Conservation (phyloP, 805 yeast genomes). For the Saccharomyces eubayanus region DNA sequence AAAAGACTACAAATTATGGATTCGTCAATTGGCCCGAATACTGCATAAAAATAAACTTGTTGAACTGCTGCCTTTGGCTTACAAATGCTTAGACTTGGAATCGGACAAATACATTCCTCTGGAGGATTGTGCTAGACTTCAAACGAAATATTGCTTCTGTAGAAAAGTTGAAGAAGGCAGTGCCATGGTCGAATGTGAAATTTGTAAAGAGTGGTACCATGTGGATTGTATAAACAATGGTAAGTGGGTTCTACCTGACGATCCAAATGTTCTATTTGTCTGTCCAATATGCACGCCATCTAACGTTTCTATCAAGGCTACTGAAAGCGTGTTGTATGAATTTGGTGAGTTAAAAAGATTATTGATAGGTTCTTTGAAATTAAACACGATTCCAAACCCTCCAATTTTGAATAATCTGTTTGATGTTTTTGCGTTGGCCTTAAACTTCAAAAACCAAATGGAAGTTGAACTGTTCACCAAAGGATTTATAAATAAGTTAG, state of each 20-base stretch:
- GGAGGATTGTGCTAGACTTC: constrained; percentile 4
- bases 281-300: constrained; percentile 43
- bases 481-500: constrained; percentile 16
- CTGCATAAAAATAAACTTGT: constrained; percentile 5
- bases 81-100: constrained; percentile 16
- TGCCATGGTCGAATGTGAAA: constrained; percentile 62
- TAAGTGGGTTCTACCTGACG: constrained; percentile 24
- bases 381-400: constrained; percentile 18
- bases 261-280: constrained; percentile 35
- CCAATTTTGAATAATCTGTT: constrained; percentile 8
- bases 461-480: constrained; percentile 7
- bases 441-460: constrained; percentile 12
- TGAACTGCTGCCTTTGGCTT: constrained; percentile 2
- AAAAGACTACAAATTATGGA: constrained; percentile 12
- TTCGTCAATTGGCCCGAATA: constrained; percentile 2
- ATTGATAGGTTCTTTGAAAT: constrained; percentile 12
- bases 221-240: constrained; percentile 44
- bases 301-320: constrained; percentile 21
- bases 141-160: constrained; percentile 48
- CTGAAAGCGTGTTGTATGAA: neutral
- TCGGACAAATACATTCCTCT: constrained; percentile 15
- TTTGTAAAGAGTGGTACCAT: constrained; percentile 68
- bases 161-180: constrained; percentile 48
- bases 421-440: constrained; percentile 6
- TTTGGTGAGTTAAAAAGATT: constrained; percentile 15